Conservation (phyloP, 108 stramenopile genomes). For the Cylindrotheca fusiformis region DNA sequence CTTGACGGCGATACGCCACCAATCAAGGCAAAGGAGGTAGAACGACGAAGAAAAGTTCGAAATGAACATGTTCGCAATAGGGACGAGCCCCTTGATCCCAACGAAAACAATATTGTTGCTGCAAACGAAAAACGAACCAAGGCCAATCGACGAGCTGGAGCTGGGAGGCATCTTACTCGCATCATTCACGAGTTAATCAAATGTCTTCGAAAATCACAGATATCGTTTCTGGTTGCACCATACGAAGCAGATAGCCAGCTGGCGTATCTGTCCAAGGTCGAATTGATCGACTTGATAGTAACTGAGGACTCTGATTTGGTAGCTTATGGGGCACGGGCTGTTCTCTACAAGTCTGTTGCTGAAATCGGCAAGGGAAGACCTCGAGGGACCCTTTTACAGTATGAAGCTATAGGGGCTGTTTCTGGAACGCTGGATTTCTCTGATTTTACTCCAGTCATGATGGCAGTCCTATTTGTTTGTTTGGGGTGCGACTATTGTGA, state of each 20-base stretch:
- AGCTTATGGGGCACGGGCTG: slow-evolving; percentile 64
- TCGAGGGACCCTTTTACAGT: slow-evolving; percentile 18
- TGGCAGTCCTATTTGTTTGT: slow-evolving; percentile 88
- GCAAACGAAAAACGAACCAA: slow-evolving; percentile 32
- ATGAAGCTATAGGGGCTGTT: slow-evolving; percentile 23
- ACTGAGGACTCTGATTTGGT: slow-evolving; percentile 97
- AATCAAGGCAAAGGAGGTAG: slow-evolving; percentile 39
- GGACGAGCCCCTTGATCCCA: slow-evolving; percentile 17
- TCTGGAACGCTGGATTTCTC: slow-evolving; percentile 25
- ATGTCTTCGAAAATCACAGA: slow-evolving; percentile 22
- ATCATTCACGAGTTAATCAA: slow-evolving; percentile 37
- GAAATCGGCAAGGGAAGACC: slow-evolving; percentile 42
- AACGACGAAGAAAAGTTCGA: slow-evolving; percentile 12
- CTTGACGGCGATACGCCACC: slow-evolving; percentile 81
- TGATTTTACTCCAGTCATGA: slow-evolving; percentile 84
- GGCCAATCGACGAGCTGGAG: slow-evolving; percentile 65
- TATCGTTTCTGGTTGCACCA: slow-evolving; percentile 86
- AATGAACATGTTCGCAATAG: slow-evolving; percentile 15
- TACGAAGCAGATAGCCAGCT: slow-evolving; percentile 99
- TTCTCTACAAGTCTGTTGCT: slow-evolving; percentile 86
- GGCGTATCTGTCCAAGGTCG: slow-evolving; percentile 72
- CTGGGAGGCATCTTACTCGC: slow-evolving; percentile 32
- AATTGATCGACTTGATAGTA: slow-evolving; percentile 82
- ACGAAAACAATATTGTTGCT: slow-evolving; percentile 21
- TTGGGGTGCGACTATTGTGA: slow-evolving; percentile 95